Base-by-base conservation (phyloP, 495 filamentous ascomycete species). In the Clohesyomyces aquaticus region DNA sequence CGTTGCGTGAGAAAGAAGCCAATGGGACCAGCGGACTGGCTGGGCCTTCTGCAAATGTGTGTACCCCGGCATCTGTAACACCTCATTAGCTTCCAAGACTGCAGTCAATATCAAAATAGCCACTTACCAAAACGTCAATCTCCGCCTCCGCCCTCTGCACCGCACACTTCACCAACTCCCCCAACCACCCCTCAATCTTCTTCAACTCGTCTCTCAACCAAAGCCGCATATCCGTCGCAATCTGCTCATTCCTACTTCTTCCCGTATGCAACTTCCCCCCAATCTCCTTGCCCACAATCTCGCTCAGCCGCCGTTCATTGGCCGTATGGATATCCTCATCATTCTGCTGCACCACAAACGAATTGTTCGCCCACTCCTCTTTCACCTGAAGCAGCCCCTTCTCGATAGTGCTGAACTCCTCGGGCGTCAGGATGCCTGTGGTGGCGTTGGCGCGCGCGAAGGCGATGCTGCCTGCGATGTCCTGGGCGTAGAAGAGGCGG, bases 261-360 rank as follows among this genome's bases (percentile, higher is more conserved):
- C 93, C 93, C 1, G 93, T 97, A 80, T 97, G 93, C 61, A 97
- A 83, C 78, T 96, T 97, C 4, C 93, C 93, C 1, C 87, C 91
- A 29, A 91, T 87, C 1, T 89, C 82, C 72, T 87, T 92, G 68
- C 93, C 93, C 45, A 97, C 90, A 63, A 96, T 81, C 79, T 98
- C 94, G 41, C 88, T 88, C 21, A 98, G 79, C 42, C 93, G 84
- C 55, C 93, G 87, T 81, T 96, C 93, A 71, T 96, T 96, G 57
- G 93, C 92, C 0, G 93, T 96, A 77, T 96, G 93, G 65, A 96
- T 96, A 66, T 88, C 85, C 74, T 89, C 88, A 63, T 91, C 88
- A 61, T 84, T 81, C 55, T 80, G 84, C 4, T 83, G 77, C 64
- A 88, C 84, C 50, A 76, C 71, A 77, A 91, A 91, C 2, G 57